Conservation (phyloP, 192 early-diverging fungal genomes). For the Backusella liffmaniae region DNA sequence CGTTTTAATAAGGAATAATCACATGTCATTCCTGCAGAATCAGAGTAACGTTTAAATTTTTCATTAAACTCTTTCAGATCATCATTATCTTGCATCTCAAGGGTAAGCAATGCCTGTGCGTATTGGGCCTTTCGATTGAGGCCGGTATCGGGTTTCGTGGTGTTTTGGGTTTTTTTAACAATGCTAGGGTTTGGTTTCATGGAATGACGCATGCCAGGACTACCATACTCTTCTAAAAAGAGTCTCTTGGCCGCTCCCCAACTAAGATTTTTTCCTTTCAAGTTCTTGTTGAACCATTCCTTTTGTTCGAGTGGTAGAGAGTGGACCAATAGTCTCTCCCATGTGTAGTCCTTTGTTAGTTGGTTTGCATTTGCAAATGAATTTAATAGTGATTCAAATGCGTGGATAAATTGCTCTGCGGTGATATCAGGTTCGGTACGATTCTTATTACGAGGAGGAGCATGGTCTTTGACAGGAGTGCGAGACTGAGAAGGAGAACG, state of each 20-base stretch:
- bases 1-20: neutral
- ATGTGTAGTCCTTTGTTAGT: neutral
- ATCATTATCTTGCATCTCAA: neutral
- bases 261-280: neutral
- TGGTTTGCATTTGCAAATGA: neutral
- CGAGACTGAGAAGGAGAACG: neutral
- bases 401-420: neutral
- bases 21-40: neutral
- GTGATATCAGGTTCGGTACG: neutral
- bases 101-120: neutral
- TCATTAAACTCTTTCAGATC: neutral
- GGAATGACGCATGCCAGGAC: too few species aligned
- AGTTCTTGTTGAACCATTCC: neutral
- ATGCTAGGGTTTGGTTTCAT: too few species aligned
- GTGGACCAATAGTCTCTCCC: neutral
- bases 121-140: neutral
- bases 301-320: neutral
- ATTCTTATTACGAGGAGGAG: neutral
- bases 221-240: neutral
- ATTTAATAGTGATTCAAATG: neutral
- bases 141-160: neutral
- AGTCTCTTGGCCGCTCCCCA: neutral
- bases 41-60: neutral
- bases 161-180: too few species aligned
- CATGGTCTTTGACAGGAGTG: neutral